Evolutionary conservation across 1,139 yeast genomes (phyloP).

Genomic region (Hemisphaericaspora xylanilytica): DNA sequence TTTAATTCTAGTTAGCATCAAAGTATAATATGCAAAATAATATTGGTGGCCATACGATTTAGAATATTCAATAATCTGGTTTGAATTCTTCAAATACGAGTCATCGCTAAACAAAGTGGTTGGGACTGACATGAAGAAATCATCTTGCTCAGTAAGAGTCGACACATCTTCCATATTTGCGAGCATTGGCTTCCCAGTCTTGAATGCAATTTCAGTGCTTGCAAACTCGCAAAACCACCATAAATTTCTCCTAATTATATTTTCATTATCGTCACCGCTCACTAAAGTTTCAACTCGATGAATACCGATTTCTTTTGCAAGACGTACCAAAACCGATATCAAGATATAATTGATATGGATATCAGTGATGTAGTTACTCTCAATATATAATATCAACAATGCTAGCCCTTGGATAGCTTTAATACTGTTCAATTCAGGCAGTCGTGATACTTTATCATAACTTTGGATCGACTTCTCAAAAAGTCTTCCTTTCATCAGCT

Average conservation of each 20-base stretch:
- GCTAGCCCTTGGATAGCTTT: constrained; percentile 24
- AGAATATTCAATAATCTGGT: constrained; percentile 5
- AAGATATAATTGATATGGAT: constrained; percentile 23
- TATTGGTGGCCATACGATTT: constrained; percentile 7
- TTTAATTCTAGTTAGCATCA: constrained; percentile 21
- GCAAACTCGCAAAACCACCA: constrained; percentile 24
- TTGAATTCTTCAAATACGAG: constrained; percentile 10
- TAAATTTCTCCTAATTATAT: constrained; percentile 16
- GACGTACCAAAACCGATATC: constrained; percentile 20
- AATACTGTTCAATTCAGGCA: constrained; percentile 20
- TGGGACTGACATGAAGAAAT: constrained; percentile 14
- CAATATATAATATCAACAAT: constrained; percentile 22
- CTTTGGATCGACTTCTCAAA: constrained; percentile 20
- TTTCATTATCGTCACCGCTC: constrained; percentile 11
- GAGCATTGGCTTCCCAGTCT: constrained; percentile 22
- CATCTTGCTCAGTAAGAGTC: constrained; percentile 19
- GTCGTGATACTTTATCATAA: constrained; percentile 20
- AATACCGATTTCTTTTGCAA: constrained; percentile 21
- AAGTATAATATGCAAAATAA: constrained; percentile 17
- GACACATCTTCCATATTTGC: constrained; percentile 17
- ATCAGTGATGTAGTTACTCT: constrained; percentile 23
- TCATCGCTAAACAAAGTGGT: constrained; percentile 9
- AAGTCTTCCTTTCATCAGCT: constrained; percentile 11
- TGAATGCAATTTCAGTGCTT: constrained; percentile 23
- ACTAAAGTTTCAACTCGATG: constrained; percentile 17